Percentiles rank a stretch among this genome's conserved stretches.
These are phyloP conservation scores for Martiniozyma abietophila DNA, from an alignment of 805 yeast species.

Conservation along the genomic window DNA sequence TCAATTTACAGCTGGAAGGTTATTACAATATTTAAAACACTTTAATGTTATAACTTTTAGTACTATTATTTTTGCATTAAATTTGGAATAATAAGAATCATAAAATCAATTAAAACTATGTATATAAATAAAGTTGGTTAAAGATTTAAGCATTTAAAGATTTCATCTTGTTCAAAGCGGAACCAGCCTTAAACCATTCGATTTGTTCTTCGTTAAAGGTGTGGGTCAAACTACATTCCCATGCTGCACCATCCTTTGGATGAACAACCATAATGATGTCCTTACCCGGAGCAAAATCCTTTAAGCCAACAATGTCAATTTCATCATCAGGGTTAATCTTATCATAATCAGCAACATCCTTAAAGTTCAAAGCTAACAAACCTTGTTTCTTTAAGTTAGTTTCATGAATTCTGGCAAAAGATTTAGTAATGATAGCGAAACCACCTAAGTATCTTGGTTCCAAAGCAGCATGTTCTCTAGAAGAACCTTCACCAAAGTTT, in stretches of 20 bases:
- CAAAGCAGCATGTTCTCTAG: slow-evolving; percentile 99
- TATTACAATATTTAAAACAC: too few relatives aligned
- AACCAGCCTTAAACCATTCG: slow-evolving; percentile 98
- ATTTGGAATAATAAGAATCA: too few relatives aligned
- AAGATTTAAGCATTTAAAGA: slow-evolving; percentile 15
- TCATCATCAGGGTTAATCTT: slow-evolving; percentile 86
- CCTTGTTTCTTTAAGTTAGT: slow-evolving; percentile 99
- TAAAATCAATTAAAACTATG: too few relatives aligned
- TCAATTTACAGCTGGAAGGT: too few relatives aligned
- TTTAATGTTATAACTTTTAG: too few relatives aligned
- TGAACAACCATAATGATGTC: slow-evolving; percentile 68
- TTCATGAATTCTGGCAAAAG: slow-evolving; percentile 98
- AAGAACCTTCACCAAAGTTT: slow-evolving; percentile 99
- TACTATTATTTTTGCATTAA: too few relatives aligned
- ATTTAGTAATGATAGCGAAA: slow-evolving; percentile 93
- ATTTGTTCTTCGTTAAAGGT: slow-evolving; percentile 95
- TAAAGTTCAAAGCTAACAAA: slow-evolving; percentile 92
- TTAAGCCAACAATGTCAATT: slow-evolving; percentile 78
- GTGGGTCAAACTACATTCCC: slow-evolving; percentile 90
- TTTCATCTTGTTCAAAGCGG: slow-evolving; percentile 89
- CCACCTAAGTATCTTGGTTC: slow-evolving; percentile 99
- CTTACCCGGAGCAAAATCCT: slow-evolving; percentile 88
- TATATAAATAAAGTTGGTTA: too few relatives aligned
- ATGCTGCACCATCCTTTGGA: slow-evolving; percentile 66
- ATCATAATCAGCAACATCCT: slow-evolving; percentile 84